phyloP scores from a whole-genome alignment of 768 basidiomycete species.

The Termitomyces sp. region DNA sequence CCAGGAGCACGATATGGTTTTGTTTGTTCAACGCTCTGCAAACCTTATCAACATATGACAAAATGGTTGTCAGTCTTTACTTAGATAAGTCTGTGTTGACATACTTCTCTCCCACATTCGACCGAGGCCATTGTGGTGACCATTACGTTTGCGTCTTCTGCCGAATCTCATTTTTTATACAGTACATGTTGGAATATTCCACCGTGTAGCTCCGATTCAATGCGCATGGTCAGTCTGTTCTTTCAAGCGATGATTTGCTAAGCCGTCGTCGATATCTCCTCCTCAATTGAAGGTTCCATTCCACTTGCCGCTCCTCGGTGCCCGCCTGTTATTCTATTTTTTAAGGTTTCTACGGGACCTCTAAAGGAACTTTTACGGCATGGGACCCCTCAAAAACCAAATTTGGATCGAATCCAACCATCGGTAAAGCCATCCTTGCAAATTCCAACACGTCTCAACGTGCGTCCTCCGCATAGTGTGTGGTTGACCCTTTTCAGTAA shows the following conservation, averaged over 20 bases:
- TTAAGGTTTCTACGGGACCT: background rate
- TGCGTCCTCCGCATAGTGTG: background rate
- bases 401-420: background rate
- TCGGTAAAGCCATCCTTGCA: background rate
- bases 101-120: background rate
- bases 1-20: background rate
- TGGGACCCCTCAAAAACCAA: conserved; percentile 1
- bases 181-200: background rate
- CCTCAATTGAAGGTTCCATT: background rate
- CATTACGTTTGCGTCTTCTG: background rate
- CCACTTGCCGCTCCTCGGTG: background rate
- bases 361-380: background rate
- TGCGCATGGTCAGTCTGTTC: background rate
- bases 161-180: background rate
- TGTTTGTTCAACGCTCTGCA: background rate
- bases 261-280: background rate
- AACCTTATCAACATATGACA: conserved; percentile 2
- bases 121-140: background rate
- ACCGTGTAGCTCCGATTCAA: background rate
- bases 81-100: background rate
- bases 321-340: background rate
- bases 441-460: background rate
- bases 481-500: background rate
- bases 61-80: background rate
- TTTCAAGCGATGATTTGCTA: background rate